Percentiles rank a stretch among this genome's conserved stretches.
Conservation (phyloP, 495 filamentous ascomycete species). For the Daldinia concentrica region DNA sequence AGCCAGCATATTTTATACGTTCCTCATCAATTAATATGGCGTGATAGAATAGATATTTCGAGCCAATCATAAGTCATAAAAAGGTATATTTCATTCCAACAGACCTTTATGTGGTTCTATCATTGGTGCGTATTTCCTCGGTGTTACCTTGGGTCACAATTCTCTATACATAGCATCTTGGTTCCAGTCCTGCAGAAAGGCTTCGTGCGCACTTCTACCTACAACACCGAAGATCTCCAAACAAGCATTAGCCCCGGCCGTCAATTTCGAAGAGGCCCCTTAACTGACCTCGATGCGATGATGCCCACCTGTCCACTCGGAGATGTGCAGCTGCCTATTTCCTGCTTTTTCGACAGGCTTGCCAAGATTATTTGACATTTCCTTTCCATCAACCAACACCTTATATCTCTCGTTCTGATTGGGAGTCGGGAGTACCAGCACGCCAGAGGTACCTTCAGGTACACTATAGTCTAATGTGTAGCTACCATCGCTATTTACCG, state of each 20-base stretch:
- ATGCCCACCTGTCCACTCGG: conserved; percentile 7
- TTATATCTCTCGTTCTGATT: neutral
- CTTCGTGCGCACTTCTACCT: conserved; percentile 21
- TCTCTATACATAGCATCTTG: conserved; percentile 6
- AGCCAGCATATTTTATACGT: neutral
- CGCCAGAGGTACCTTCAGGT: conserved; percentile 27
- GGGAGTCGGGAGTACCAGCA: conserved; percentile 25
- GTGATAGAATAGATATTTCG: neutral
- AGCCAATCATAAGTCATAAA: conserved; percentile 18
- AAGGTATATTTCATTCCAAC: neutral
- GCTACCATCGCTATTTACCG: conserved; percentile 4
- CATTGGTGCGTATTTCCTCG: conserved; percentile 7
- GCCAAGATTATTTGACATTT: neutral
- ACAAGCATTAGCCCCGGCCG: neutral
- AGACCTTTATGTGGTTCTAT: neutral
- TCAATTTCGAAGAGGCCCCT: conserved; percentile 1
- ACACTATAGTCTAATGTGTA: conserved; percentile 27
- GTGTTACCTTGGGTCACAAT: conserved; percentile 8
- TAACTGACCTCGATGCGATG: conserved; percentile 34
- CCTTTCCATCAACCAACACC: conserved; percentile 24
- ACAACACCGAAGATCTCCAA: conserved; percentile 1
- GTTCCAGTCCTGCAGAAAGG: conserved; percentile 8
- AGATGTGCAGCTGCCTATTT: conserved; percentile 23
- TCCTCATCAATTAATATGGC: neutral
- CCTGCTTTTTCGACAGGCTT: neutral